These are phyloP conservation scores for Xylariaceae sp. DNA, from an alignment of 2,329 filamentous ascomycete species.

Conservation along the genomic window DNA sequence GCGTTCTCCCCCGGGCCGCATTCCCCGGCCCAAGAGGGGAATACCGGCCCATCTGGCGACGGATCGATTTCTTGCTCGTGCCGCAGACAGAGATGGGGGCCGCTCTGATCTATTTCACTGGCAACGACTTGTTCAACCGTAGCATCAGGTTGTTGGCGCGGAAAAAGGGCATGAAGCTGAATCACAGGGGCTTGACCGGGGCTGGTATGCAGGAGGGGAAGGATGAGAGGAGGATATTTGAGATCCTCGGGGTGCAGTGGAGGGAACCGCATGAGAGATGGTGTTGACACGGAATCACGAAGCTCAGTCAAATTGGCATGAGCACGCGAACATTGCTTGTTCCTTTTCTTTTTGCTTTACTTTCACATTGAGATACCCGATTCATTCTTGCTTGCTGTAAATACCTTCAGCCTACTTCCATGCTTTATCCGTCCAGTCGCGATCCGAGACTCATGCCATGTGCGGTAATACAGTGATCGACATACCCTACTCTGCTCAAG, in stretches of 20 bases:
- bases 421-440: too few species aligned
- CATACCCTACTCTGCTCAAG: too few species aligned
- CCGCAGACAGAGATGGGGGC: conserved; percentile 75
- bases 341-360: neutral
- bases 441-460: too few species aligned
- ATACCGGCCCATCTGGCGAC: conserved; percentile 59
- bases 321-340: neutral
- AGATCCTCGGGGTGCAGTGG: conserved; percentile 77
- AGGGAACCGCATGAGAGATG: conserved; percentile 69
- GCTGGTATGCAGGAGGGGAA: conserved; percentile 67
- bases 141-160: conserved; percentile 74
- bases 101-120: conserved; percentile 90
- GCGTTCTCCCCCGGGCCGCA: conserved; percentile 52
- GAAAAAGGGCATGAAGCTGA: conserved; percentile 77
- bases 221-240: conserved; percentile 76
- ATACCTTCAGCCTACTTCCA: too few species aligned
- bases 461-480: too few species aligned
- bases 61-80: conserved; percentile 80
- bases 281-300: conserved; percentile 47
- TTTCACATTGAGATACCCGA: neutral
- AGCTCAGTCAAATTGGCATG: neutral
- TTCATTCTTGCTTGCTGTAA: neutral
- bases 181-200: conserved; percentile 73
- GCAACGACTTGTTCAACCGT: conserved; percentile 90
- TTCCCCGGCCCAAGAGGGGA: conserved; percentile 24